Evolutionary conservation across 148 eudicot species (phyloP).

Genomic region (Rhododendron vialii): DNA sequence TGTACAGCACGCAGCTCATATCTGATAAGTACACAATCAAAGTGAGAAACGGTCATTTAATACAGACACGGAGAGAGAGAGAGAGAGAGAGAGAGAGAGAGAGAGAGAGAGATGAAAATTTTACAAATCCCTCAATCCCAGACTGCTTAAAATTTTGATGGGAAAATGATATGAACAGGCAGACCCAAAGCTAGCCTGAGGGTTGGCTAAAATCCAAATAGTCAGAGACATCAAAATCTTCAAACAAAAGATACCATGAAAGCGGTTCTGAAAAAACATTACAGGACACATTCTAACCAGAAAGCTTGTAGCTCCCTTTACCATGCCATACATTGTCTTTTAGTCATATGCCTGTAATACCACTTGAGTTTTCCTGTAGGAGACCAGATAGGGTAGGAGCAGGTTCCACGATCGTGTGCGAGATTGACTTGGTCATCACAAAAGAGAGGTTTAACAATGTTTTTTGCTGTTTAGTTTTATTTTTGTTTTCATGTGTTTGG

Average conservation of each 20-base stretch:
- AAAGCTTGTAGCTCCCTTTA: background rate
- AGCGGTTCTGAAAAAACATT: background rate
- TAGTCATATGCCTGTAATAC: background rate
- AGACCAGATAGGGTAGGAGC: background rate
- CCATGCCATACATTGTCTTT: background rate
- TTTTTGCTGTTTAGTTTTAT: too few relatives aligned
- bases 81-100: background rate
- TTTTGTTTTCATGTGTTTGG: too few relatives aligned
- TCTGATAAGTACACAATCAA: constrained; percentile 29
- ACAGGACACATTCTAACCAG: background rate
- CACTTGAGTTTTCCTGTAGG: background rate
- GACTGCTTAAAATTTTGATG: background rate
- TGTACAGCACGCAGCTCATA: constrained; percentile 71
- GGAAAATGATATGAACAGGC: background rate
- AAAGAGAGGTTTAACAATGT: background rate
- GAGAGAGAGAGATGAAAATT: background rate
- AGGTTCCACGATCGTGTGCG: background rate
- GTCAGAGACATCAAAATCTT: background rate
- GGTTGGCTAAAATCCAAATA: background rate
- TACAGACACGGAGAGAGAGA: background rate
- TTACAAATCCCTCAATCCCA: background rate
- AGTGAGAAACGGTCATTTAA: constrained; percentile 6
- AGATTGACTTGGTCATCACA: background rate
- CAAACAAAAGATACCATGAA: background rate
- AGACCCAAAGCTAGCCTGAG: background rate